Evolutionary conservation across 805 yeast species (phyloP).

Genomic region (Yamadazyma scolyti): DNA sequence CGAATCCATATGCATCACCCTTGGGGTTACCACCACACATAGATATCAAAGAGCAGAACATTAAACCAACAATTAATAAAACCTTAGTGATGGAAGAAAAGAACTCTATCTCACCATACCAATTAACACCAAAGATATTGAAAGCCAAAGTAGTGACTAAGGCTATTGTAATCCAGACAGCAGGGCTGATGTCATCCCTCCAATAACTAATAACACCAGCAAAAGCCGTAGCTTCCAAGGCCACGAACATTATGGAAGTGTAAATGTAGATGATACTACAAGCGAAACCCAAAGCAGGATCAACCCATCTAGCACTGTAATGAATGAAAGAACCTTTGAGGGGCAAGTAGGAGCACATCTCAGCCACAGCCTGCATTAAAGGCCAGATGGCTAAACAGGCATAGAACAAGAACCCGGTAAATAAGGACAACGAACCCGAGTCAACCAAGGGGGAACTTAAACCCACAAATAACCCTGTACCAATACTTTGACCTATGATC

Average conservation of each 20-base stretch:
- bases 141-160: conserved; percentile 24
- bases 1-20: conserved; percentile 30
- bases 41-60: conserved; percentile 28
- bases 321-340: conserved; percentile 33
- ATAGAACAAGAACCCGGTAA: conserved; percentile 27
- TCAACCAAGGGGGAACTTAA: conserved; percentile 25
- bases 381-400: conserved; percentile 31
- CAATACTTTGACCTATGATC: conserved; percentile 33
- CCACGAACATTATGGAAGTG: conserved; percentile 30
- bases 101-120: conserved; percentile 45
- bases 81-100: conserved; percentile 31
- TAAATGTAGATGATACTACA: conserved; percentile 29
- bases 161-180: conserved; percentile 26
- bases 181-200: conserved; percentile 30
- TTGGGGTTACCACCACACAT: conserved; percentile 40
- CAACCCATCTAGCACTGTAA: conserved; percentile 31
- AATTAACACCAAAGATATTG: conserved; percentile 28
- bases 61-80: conserved; percentile 27
- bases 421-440: conserved; percentile 32
- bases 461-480: conserved; percentile 34
- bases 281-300: conserved; percentile 35
- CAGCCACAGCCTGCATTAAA: conserved; percentile 34
- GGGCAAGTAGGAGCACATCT: conserved; percentile 35
- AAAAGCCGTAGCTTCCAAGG: conserved; percentile 30
- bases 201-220: conserved; percentile 27